phyloP scores from a whole-genome alignment of 2,329 filamentous ascomycete species.

The Alternaria sp. region DNA sequence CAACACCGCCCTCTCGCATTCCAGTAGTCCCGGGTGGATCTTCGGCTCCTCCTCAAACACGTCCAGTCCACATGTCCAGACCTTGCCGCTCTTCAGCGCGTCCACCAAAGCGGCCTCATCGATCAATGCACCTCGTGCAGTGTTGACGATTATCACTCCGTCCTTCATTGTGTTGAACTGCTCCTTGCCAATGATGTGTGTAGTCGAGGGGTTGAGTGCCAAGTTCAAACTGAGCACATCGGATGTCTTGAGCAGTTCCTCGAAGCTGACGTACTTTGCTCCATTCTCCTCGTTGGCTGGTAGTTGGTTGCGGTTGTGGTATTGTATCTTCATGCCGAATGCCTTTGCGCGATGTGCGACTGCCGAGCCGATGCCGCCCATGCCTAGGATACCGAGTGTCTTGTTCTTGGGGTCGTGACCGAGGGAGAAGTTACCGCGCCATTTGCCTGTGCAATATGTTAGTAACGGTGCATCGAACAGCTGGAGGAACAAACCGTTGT shows the following conservation, averaged over 20 bases:
- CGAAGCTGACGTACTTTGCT: constrained; percentile 62
- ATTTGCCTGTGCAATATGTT: constrained; percentile 40
- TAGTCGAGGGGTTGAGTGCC: constrained; percentile 58
- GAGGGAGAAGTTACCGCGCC: constrained; percentile 55
- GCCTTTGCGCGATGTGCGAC: constrained; percentile 57
- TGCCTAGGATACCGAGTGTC: constrained; percentile 63
- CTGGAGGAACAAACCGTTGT: constrained; percentile 45
- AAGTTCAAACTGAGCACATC: constrained; percentile 64
- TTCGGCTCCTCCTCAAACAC: constrained; percentile 65
- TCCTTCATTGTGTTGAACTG: constrained; percentile 62
- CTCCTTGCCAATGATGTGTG: constrained; percentile 58
- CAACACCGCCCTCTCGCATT: constrained; percentile 59
- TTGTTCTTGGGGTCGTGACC: constrained; percentile 62
- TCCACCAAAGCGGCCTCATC: constrained; percentile 63
- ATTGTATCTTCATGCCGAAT: constrained; percentile 65
- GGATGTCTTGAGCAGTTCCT: constrained; percentile 59
- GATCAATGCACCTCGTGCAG: constrained; percentile 62
- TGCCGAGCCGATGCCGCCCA: constrained; percentile 65
- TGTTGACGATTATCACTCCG: constrained; percentile 65
- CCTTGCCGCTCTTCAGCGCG: constrained; percentile 60
- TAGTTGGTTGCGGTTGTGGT: constrained; percentile 60
- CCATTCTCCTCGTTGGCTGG: constrained; percentile 50
- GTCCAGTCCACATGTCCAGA: constrained; percentile 62
- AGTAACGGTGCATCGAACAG: not conserved
- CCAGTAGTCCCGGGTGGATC: constrained; percentile 58